Base-by-base conservation (phyloP, 192 early-diverging fungal species). In the Coemansia sp. region DNA sequence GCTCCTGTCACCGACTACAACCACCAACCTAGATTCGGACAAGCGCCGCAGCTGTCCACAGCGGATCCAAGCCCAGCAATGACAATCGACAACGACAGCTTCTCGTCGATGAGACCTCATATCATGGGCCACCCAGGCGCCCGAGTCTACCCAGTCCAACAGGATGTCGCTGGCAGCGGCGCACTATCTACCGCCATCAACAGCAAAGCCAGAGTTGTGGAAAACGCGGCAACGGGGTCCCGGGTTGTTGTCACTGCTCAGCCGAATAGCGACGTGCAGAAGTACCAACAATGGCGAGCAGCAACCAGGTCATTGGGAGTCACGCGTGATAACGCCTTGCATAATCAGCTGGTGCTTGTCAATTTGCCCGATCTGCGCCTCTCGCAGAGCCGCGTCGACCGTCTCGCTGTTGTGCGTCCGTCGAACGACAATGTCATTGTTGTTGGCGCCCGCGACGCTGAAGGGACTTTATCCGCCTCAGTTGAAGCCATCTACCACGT, bases 61-160 rank as follows among this genome's bases (percentile, higher is more conserved):
- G 28, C n/a, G 7, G 14, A 22, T 51, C n/a, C 51, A 16, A 75
- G 63, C 25, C 63, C 73, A 18, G 58, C 66, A 23, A 23, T 60
- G 26, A 68, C 71, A 18, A 73, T 67, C 47, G 68, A 71, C 64
- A 54, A 67, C 61, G 71, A 70, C 58, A 79, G 71, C 53, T 60
- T 56, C 14, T 59, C 76, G 2, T 73, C 71, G n/a, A 70, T 54
- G 0, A 64, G 63, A 5, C 64, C 71, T 0, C 71, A 79, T 27
- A 66, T 73, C 34, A 67, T 70, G 64, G 71, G 71, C 19, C 30
- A 62, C 16, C 76, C 76, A 32, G 76, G 68, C 22, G 41, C 54
- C 10, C 60, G 68, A 14, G 22, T 65, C 7, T 60, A 32, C 0
- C 19, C 31, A 5, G 32, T 27, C 7, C 27, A 38, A 23, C 53